phyloP scores from a whole-genome alignment of 306 rosid species.

The Lathyrus sativus region DNA sequence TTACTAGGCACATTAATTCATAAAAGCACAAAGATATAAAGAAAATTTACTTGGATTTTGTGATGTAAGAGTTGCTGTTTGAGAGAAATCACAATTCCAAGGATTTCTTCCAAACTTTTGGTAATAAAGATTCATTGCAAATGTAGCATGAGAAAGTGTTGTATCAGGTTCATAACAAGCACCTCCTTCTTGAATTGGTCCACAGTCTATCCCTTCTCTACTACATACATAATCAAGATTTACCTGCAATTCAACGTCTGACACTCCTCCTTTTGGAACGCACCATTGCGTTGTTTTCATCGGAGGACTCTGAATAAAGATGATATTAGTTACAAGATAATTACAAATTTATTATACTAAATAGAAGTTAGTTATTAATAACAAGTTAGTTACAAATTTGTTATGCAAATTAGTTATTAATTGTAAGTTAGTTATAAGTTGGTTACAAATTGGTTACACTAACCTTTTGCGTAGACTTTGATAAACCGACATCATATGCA shows the following conservation, averaged over 20 bases:
- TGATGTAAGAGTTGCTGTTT: slow-evolving; percentile 73
- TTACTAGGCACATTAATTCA: background rate
- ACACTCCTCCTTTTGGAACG: slow-evolving; percentile 58
- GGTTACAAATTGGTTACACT: background rate
- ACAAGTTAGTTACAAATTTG: background rate
- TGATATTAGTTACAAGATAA: no score
- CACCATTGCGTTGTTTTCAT: slow-evolving; percentile 55
- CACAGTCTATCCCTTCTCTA: slow-evolving; percentile 60
- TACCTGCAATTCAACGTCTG: slow-evolving; percentile 65
- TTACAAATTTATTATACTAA: no score
- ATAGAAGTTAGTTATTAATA: no score
- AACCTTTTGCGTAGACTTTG: slow-evolving; percentile 71
- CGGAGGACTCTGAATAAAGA: no score
- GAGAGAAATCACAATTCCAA: slow-evolving; percentile 89
- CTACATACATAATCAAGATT: slow-evolving; percentile 74
- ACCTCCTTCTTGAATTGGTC: slow-evolving; percentile 72
- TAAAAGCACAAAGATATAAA: background rate
- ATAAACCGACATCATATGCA: slow-evolving; percentile 72
- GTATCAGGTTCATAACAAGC: slow-evolving; percentile 85
- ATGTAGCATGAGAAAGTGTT: slow-evolving; percentile 70
- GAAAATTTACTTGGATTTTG: slow-evolving; percentile 75
- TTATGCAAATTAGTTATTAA: no score
- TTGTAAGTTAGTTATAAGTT: background rate
- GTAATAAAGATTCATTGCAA: slow-evolving; percentile 89
- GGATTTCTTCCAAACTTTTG: slow-evolving; percentile 56